These are phyloP conservation scores for Talaromyces pinophilus DNA, from an alignment of 2,329 filamentous ascomycete species.

Conservation along the genomic window DNA sequence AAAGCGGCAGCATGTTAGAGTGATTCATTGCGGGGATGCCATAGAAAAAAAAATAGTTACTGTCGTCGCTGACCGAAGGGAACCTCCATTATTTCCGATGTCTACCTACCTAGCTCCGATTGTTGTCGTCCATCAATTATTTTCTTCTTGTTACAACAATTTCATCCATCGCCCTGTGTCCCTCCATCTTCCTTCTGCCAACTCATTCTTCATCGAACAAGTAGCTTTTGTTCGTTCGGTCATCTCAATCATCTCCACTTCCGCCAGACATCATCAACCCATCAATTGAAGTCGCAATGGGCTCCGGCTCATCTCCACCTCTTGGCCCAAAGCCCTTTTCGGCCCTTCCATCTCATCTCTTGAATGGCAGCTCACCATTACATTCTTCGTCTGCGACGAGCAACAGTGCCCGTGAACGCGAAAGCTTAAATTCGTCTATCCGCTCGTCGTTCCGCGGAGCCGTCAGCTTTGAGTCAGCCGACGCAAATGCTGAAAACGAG, in stretches of 20 bases:
- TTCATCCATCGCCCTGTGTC: not conserved
- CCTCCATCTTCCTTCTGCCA: not conserved
- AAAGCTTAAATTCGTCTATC: slow-evolving; percentile 61
- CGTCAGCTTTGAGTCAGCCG: slow-evolving; percentile 33
- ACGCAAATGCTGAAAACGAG: slow-evolving; percentile 25
- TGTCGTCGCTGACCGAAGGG: slow-evolving; percentile 23
- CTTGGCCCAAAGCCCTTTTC: slow-evolving; percentile 52
- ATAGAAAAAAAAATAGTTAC: slow-evolving; percentile 2
- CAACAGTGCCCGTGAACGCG: slow-evolving; percentile 54
- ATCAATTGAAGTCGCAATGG: slow-evolving; percentile 15
- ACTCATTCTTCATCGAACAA: not conserved
- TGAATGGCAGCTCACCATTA: slow-evolving; percentile 58
- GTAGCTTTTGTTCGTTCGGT: not conserved
- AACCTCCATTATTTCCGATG: slow-evolving; percentile 12
- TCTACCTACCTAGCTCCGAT: slow-evolving; percentile 14
- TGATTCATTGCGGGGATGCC: slow-evolving; percentile 17
- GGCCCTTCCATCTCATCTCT: slow-evolving; percentile 58
- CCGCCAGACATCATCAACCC: not conserved
- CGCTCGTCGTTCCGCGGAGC: slow-evolving; percentile 54
- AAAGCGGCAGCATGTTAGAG: slow-evolving; percentile 13
- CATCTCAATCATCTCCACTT: not conserved
- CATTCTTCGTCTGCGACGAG: slow-evolving; percentile 35
- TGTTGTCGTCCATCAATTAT: not conserved
- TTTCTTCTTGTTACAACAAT: not conserved
- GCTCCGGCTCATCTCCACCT: slow-evolving; percentile 39